Conservation (phyloP, 768 basidiomycete species). For the Suillus alpinus region DNA sequence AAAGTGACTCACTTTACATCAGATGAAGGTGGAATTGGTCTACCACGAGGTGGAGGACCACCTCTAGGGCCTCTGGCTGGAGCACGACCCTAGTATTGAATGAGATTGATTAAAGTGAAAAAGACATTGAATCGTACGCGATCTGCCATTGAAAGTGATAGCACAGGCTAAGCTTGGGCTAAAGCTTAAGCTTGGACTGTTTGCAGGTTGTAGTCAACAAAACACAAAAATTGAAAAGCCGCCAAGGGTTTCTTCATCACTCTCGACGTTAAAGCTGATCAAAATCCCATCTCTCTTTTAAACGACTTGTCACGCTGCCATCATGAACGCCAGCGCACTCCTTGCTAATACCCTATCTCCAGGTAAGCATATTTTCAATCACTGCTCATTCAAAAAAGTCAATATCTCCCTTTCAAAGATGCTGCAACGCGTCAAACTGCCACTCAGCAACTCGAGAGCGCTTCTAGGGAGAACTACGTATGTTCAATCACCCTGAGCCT, state of each 20-base stretch:
- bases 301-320: constrained; percentile 27
- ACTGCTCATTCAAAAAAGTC: constrained; percentile 30
- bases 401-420: constrained; percentile 48
- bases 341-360: constrained; percentile 91
- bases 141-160: constrained; percentile 25
- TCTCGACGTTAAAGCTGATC: too few relatives aligned
- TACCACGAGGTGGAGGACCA: constrained; percentile 30
- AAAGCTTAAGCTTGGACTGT: constrained; percentile 2
- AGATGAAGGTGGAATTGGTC: constrained; percentile 10
- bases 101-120: constrained; percentile 15
- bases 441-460: constrained; percentile 83
- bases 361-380: constrained; percentile 50
- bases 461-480: constrained; percentile 87
- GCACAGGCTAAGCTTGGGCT: neutral
- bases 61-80: constrained; percentile 46
- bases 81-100: constrained; percentile 55
- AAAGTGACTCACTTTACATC: constrained; percentile 27
- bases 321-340: constrained; percentile 89
- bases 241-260: constrained; percentile 15
- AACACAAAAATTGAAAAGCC: constrained; percentile 29
- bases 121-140: constrained; percentile 14
- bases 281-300: constrained; percentile 13
- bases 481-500: constrained; percentile 31
- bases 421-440: constrained; percentile 89
- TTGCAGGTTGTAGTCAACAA: constrained; percentile 1